Evolutionary conservation across 2,329 filamentous ascomycete species (phyloP).

Genomic region (Alternaria brassicicola): DNA sequence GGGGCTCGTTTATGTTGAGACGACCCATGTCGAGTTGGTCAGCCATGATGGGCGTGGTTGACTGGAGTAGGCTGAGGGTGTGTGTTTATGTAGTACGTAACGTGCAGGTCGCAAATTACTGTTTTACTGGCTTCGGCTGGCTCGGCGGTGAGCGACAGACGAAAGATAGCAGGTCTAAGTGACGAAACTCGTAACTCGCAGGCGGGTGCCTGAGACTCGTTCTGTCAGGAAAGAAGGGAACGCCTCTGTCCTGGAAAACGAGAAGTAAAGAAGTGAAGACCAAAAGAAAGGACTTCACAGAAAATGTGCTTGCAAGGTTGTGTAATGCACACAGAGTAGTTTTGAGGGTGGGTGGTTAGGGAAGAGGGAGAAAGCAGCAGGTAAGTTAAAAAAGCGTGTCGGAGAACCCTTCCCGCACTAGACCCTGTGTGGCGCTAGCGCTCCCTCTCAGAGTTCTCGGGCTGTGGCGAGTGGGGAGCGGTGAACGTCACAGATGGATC

Average conservation of each 20-base stretch:
- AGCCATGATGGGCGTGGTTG: conserved; percentile 44
- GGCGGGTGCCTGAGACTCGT: conserved; percentile 51
- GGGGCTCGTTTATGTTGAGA: conserved; percentile 71
- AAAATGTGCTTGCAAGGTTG: conserved; percentile 37
- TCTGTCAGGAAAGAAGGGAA: conserved; percentile 46
- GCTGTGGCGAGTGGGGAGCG: conserved; percentile 33
- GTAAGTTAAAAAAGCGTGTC: conserved; percentile 32
- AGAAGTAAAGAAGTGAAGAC: conserved; percentile 51
- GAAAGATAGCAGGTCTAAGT: conserved; percentile 34
- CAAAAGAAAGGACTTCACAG: conserved; percentile 51
- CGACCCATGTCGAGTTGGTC: conserved; percentile 79
- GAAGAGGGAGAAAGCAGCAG: conserved; percentile 27
- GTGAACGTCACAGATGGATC: conserved; percentile 28
- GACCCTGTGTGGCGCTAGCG: conserved; percentile 5
- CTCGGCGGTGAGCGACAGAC: conserved; percentile 42
- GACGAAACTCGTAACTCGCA: conserved; percentile 42
- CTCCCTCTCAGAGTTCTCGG: conserved; percentile 9
- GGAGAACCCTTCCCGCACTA: conserved; percentile 28
- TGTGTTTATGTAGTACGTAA: conserved; percentile 6
- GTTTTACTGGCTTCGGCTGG: conserved; percentile 31
- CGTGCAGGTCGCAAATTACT: conserved; percentile 28
- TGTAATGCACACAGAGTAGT: conserved; percentile 41
- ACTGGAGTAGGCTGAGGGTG: conserved; percentile 9
- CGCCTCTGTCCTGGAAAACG: conserved; percentile 48
- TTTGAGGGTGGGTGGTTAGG: conserved; percentile 37